Evolutionary conservation across 2,329 filamentous ascomycete species (phyloP), one percentile per base, ranked within the genome.

Genomic region (Scytalidium lignicola): DNA sequence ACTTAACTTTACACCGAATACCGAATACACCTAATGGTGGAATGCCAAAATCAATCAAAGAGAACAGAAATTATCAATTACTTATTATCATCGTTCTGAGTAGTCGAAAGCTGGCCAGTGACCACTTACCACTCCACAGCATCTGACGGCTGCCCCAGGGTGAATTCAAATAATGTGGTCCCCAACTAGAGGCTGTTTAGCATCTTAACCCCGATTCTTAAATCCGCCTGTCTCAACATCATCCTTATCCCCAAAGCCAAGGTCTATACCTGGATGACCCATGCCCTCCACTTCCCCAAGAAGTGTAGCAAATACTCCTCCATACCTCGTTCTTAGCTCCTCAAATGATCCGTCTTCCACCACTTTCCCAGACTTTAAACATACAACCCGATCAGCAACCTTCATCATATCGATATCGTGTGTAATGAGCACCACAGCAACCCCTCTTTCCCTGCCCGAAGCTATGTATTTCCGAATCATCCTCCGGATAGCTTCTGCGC

Each of bases 321-420:
- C 55, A 18, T 23, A 55, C 20, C 39, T 48, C 4, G 32, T 13
- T 10, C 46, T 54, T 58, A 96, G 65, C 50, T 81, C 79, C 2
- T 75, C 68, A 65, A 85, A 96, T 0, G 65, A 60, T 0, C 91
- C 91, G 48, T 76, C 68, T 62, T 92, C 80, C 2, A 82, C 85
- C 6, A 88, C 79, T 2, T 79, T 72, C 2, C 79, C 75, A 0
- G 82, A 78, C n/a, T 87, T 78, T 22, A 95, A 74, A 51, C 96
- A 80, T 1, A 92, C 73, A 7, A 96, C 72, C 41, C 79, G 74
- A 62, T 90, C 83, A 1, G 86, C 87, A 51, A 88, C 79, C 50
- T 77, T 75, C 88, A 97, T 96, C 89, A 96, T 95, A 61, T 92
- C 85, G 53, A 73, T 74, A 49, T 78, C 80, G 67, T 96, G 92